A percentile compares a stretch with the other conserved stretches of the same genome.
These are phyloP conservation scores for Fusarium clavum DNA, from an alignment of 2,329 filamentous ascomycete genomes.

Conservation along the genomic window DNA sequence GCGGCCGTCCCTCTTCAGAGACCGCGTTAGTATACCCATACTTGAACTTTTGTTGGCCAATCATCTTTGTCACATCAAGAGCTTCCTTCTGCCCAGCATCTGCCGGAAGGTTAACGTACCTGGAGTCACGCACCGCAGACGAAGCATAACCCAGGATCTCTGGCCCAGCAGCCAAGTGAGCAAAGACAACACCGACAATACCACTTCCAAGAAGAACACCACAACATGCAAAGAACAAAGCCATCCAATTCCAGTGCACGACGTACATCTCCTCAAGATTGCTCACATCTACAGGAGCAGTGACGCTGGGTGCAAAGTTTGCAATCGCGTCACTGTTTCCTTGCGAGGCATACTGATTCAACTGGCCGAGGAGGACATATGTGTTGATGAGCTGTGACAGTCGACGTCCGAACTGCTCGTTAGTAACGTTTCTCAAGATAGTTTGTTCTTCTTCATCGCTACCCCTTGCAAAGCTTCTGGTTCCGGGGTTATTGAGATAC, in stretches of 20 bases:
- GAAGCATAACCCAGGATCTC: constrained; percentile 34
- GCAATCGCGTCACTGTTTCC: not conserved
- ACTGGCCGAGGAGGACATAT: constrained; percentile 6
- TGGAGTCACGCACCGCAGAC: constrained; percentile 21
- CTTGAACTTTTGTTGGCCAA: not conserved
- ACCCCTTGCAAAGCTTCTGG: not conserved
- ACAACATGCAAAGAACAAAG: not conserved
- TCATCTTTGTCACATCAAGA: constrained; percentile 8
- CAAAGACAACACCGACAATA: constrained; percentile 15
- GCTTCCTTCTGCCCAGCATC: not conserved
- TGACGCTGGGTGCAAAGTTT: not conserved
- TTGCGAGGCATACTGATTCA: not conserved
- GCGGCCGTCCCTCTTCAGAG: not conserved
- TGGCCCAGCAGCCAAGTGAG: constrained; percentile 28
- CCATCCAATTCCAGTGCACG: not conserved
- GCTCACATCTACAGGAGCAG: not conserved
- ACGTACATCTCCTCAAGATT: not conserved
- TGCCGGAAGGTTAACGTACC: not conserved
- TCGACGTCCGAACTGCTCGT: not conserved
- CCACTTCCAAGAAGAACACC: not conserved
- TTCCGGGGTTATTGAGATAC: not conserved
- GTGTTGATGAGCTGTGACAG: constrained; percentile 27
- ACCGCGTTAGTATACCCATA: constrained; percentile 2
- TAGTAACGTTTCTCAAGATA: not conserved
- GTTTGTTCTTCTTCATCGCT: not conserved